Percentiles rank a stretch among this genome's conserved stretches.
Evolutionary conservation across 805 yeast species (phyloP).

Genomic region (Candida tallmaniae): DNA sequence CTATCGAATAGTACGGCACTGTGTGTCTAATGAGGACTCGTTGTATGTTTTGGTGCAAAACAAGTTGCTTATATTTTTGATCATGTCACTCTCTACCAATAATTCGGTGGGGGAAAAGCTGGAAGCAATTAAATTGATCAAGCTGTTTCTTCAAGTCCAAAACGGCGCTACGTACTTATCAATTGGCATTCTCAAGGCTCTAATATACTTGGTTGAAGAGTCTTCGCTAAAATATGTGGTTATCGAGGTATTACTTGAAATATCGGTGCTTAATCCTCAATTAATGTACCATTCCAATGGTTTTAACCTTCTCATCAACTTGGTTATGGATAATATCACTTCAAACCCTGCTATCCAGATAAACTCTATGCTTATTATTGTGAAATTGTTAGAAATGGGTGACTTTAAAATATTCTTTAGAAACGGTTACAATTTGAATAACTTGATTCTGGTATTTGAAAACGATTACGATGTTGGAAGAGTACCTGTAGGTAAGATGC

Average conservation of each 20-base stretch:
- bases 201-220: slow-evolving; percentile 40
- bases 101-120: slow-evolving; percentile 57
- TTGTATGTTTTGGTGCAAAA: slow-evolving; percentile 48
- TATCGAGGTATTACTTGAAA: slow-evolving; percentile 36
- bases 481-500: slow-evolving; percentile 43
- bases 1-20: slow-evolving; percentile 65
- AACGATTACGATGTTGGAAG: slow-evolving; percentile 43
- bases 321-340: slow-evolving; percentile 35
- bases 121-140: slow-evolving; percentile 68
- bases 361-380: slow-evolving; percentile 29
- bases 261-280: slow-evolving; percentile 35
- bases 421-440: slow-evolving; percentile 58
- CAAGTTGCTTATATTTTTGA: slow-evolving; percentile 58
- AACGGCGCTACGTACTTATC: slow-evolving; percentile 50
- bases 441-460: slow-evolving; percentile 58
- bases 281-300: slow-evolving; percentile 50
- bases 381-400: slow-evolving; percentile 56
- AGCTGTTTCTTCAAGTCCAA: slow-evolving; percentile 53
- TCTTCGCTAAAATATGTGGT: slow-evolving; percentile 32
- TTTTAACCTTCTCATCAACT: slow-evolving; percentile 42
- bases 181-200: slow-evolving; percentile 60
- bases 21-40: slow-evolving; percentile 52
- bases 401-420: slow-evolving; percentile 49
- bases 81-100: slow-evolving; percentile 61
- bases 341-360: slow-evolving; percentile 35